These are phyloP conservation scores for Dacryopinax spathularia DNA, from an alignment of 768 basidiomycete genomes.

Conservation along the genomic window DNA sequence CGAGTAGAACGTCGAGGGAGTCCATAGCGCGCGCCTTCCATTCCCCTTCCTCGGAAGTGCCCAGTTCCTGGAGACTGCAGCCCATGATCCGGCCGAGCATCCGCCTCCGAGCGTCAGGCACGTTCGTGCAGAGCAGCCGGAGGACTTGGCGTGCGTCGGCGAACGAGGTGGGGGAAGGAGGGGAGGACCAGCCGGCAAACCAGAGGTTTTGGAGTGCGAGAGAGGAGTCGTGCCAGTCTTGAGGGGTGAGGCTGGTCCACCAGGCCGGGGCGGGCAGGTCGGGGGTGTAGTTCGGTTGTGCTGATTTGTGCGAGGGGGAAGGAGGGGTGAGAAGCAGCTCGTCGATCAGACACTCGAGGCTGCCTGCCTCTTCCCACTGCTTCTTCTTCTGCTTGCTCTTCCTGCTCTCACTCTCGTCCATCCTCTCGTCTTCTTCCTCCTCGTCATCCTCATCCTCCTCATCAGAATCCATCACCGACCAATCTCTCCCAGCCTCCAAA, in stretches of 20 bases:
- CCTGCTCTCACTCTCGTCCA: neutral
- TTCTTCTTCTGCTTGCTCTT: neutral
- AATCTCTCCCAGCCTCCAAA: neutral
- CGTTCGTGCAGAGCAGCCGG: neutral
- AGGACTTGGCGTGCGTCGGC: neutral
- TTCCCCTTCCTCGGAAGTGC: no score
- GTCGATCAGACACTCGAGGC: neutral
- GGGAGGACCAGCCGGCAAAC: neutral
- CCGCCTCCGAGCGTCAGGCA: neutral
- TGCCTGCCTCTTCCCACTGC: neutral
- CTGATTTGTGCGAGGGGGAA: neutral
- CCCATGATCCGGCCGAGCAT: neutral
- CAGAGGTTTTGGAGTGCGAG: neutral
- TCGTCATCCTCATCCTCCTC: neutral
- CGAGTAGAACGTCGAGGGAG: no score
- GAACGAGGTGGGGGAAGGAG: neutral
- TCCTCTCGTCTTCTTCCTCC: neutral
- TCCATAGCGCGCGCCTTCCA: no score
- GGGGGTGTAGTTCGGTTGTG: neutral
- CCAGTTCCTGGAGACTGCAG: no score
- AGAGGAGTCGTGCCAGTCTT: neutral
- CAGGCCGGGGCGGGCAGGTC: neutral
- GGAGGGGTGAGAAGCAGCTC: neutral
- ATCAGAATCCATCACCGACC: neutral
- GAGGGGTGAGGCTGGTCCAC: neutral